These are phyloP conservation scores for Arabidopsis lyrata DNA, from an alignment of 441 rosid genomes.

Conservation along the genomic window DNA sequence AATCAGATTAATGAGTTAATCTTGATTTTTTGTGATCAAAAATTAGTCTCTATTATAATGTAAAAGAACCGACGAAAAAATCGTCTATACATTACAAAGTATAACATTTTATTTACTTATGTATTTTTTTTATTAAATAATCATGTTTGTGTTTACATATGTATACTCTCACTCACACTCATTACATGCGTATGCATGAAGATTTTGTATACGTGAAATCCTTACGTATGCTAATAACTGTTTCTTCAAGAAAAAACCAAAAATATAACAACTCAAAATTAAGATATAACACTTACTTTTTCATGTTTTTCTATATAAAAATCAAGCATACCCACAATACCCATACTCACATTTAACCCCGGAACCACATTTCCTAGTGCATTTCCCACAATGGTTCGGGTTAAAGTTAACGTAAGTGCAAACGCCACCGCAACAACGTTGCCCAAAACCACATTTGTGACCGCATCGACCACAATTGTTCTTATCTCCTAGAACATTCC, in stretches of 20 bases:
- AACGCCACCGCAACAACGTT: constrained; percentile 63
- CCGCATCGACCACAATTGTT: constrained; percentile 77
- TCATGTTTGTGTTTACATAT: constrained; percentile 26
- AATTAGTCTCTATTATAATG: background rate
- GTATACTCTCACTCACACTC: constrained; percentile 19
- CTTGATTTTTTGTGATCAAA: background rate
- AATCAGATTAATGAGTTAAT: background rate
- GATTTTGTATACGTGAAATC: constrained; percentile 13
- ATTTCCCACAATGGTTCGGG: constrained; percentile 68
- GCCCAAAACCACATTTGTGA: constrained; percentile 57
- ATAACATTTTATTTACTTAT: background rate
- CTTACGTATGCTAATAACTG: constrained; percentile 14
- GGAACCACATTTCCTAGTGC: constrained; percentile 51
- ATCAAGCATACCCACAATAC: constrained; percentile 74
- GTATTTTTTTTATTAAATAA: background rate
- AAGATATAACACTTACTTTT: background rate
- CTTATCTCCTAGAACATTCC: constrained; percentile 63
- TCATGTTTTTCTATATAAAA: background rate
- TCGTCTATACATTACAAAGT: background rate
- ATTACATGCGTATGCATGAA: constrained; percentile 24
- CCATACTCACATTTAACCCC: constrained; percentile 69
- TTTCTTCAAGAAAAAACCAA: background rate
- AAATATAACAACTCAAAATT: constrained; percentile 26
- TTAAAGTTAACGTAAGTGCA: constrained; percentile 52
- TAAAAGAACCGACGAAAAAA: background rate